A percentile compares a stretch with the other conserved stretches of the same genome.
Conservation (phyloP, 805 yeast species). For the Phaffomyces antillensis region DNA sequence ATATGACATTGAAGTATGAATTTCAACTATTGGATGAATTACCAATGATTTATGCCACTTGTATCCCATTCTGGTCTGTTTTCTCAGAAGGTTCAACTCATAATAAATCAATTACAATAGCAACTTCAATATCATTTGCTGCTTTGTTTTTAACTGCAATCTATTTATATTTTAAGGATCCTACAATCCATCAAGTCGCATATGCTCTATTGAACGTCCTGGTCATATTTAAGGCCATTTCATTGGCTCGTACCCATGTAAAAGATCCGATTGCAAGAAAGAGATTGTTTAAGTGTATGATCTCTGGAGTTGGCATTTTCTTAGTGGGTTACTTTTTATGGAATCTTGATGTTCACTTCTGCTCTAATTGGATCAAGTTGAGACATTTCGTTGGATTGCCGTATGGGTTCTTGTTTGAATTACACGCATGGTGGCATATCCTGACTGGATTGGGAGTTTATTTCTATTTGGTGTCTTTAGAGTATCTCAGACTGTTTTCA, state of each 20-base stretch:
- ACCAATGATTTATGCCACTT: constrained; percentile 98
- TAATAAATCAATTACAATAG: constrained; percentile 37
- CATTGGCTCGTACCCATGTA: constrained; percentile 47
- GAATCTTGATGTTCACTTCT: constrained; percentile 83
- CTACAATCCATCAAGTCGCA: constrained; percentile 82
- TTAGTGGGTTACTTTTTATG: constrained; percentile 73
- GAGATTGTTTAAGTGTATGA: constrained; percentile 50
- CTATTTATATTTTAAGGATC: constrained; percentile 69
- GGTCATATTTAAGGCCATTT: constrained; percentile 55
- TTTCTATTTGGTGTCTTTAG: constrained; percentile 72
- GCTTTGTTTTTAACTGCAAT: constrained; percentile 61
- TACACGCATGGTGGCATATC: constrained; percentile 98
- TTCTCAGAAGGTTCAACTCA: constrained; percentile 48
- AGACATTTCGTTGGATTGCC: constrained; percentile 76
- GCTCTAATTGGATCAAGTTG: constrained; percentile 46
- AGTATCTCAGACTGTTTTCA: constrained; percentile 64
- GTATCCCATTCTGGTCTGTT: constrained; percentile 86
- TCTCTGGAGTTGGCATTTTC: constrained; percentile 55
- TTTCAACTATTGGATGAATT: constrained; percentile 90
- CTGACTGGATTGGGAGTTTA: constrained; percentile 85
- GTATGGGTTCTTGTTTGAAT: constrained; percentile 76
- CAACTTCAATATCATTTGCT: constrained; percentile 38
- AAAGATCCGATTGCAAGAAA: constrained; percentile 37
- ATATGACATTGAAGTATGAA: constrained; percentile 88
- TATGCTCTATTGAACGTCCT: constrained; percentile 74